Conservation (phyloP, 768 basidiomycete genomes). For the Strobilomyces confusus region DNA sequence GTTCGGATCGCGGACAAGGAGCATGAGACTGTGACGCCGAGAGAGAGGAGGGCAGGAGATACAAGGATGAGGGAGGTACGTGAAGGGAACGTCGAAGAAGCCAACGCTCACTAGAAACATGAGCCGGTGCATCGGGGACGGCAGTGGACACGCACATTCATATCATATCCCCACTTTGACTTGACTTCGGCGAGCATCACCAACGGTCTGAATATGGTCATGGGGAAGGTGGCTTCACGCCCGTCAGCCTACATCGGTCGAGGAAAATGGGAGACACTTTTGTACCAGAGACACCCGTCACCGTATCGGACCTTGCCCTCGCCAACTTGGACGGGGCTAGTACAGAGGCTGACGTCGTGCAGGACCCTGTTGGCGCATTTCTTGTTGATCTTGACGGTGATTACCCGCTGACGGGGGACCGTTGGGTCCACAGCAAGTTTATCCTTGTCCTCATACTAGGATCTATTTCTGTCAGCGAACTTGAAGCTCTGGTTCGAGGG, state of each 20-base stretch:
- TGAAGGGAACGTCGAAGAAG: slow-evolving; percentile 85
- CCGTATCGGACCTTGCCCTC: slow-evolving; percentile 94
- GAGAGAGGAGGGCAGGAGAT: slow-evolving; percentile 55
- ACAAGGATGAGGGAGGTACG: slow-evolving; percentile 76
- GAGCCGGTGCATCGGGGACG: neutral
- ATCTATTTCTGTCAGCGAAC: no score
- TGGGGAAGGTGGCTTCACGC: slow-evolving; percentile 73
- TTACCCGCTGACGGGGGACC: slow-evolving; percentile 71
- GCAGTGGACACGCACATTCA: slow-evolving; percentile 49
- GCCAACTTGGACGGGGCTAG: slow-evolving; percentile 77
- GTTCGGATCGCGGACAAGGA: slow-evolving; percentile 61
- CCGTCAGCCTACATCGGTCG: neutral
- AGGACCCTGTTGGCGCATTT: slow-evolving; percentile 93
- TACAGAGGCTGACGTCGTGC: slow-evolving; percentile 87
- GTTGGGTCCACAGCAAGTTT: no score
- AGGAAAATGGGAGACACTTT: slow-evolving; percentile 45
- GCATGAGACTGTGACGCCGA: neutral
- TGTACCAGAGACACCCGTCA: slow-evolving; percentile 93
- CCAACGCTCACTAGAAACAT: slow-evolving; percentile 65
- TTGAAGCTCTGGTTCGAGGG: no score
- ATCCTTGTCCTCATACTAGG: no score
- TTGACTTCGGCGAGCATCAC: slow-evolving; percentile 87
- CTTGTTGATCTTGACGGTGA: slow-evolving; percentile 86
- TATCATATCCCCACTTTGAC: slow-evolving; percentile 76
- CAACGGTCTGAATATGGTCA: slow-evolving; percentile 92